phyloP scores from a whole-genome alignment of 1,139 yeast genomes.

The Saccharomyces hybrid region DNA sequence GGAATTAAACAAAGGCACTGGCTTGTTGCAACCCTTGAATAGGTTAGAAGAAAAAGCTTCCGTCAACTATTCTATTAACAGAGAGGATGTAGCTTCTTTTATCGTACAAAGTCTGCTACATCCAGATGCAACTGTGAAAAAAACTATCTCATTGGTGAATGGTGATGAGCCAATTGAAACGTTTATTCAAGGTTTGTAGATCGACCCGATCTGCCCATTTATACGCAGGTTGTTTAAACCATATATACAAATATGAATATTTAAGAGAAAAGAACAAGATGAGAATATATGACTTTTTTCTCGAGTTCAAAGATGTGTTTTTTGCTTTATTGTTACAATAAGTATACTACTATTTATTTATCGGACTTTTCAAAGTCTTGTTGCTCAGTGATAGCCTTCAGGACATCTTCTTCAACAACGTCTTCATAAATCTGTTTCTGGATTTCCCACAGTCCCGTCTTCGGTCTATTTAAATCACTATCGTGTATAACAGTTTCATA shows the following conservation, averaged over 20 bases:
- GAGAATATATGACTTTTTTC: not conserved
- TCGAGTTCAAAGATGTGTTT: too few relatives aligned
- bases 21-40: constrained; percentile 6
- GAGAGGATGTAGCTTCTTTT: constrained; percentile 30
- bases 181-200: constrained; percentile 17
- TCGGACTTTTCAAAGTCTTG: constrained; percentile 43
- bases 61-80: constrained; percentile 11
- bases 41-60: constrained; percentile 12
- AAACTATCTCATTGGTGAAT: constrained; percentile 31
- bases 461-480: constrained; percentile 39
- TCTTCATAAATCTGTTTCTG: constrained; percentile 52
- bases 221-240: too few relatives aligned
- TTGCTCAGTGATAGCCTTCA: constrained; percentile 58
- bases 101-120: constrained; percentile 21
- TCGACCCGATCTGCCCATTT: not conserved
- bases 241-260: too few relatives aligned
- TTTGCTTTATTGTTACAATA: not conserved
- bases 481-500: constrained; percentile 49
- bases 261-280: not conserved
- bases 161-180: constrained; percentile 31
- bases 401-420: constrained; percentile 49
- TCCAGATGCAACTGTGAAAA: constrained; percentile 25
- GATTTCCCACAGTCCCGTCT: constrained; percentile 58
- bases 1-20: too few relatives aligned
- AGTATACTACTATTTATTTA: not conserved